phyloP scores from a whole-genome alignment of 75 land plant species.

The Sequoiadendron giganteum region DNA sequence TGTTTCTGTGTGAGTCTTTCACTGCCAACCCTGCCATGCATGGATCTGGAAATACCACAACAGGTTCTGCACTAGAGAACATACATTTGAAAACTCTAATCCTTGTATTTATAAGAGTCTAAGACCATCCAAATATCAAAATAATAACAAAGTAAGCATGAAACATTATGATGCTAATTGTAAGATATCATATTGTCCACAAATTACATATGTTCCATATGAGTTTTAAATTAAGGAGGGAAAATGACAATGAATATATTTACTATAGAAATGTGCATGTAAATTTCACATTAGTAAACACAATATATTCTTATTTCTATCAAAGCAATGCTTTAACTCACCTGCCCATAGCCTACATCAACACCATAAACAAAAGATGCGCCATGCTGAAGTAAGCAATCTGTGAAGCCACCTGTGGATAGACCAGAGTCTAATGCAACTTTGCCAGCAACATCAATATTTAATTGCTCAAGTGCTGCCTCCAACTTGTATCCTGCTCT shows the following conservation, averaged over 20 bases:
- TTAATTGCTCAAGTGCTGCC: constrained; percentile 85
- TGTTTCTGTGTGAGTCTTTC: no score
- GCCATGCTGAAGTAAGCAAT: constrained; percentile 94
- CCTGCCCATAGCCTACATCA: constrained; percentile 99
- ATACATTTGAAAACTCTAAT: not conserved
- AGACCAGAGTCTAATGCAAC: constrained; percentile 93
- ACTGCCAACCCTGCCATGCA: no score
- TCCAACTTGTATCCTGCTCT: constrained; percentile 97
- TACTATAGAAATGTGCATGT: not conserved
- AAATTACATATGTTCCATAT: not conserved
- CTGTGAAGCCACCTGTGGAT: constrained; percentile 98
- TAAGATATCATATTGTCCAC: no score
- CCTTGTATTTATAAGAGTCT: not conserved
- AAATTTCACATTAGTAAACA: not conserved
- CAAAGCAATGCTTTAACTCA: constrained; percentile 6
- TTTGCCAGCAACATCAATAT: constrained; percentile 72
- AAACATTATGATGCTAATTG: no score
- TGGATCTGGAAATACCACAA: no score
- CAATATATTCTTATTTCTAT: not conserved
- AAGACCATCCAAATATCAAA: no score
- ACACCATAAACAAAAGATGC: constrained; percentile 92
- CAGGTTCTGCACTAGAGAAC: not conserved
- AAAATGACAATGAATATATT: not conserved
- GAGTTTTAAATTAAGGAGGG: not conserved
- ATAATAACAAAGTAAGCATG: no score